phyloP scores from a whole-genome alignment of 2,329 filamentous ascomycete species.

The Lojkania enalia region DNA sequence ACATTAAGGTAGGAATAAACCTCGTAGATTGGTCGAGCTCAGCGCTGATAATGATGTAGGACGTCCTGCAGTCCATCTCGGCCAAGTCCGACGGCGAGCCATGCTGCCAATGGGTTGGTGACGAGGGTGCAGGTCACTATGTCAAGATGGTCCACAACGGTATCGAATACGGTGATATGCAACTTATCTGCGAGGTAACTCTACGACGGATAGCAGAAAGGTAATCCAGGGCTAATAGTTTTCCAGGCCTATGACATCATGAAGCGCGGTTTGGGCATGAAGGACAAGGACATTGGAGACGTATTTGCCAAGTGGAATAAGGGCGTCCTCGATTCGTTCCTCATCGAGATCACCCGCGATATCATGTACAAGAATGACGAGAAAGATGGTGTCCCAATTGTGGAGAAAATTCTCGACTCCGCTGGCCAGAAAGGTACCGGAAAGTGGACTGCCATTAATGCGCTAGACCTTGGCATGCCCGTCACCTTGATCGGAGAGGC shows the following conservation, averaged over 20 bases:
- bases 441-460: constrained; percentile 99
- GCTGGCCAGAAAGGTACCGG: constrained; percentile 98
- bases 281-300: constrained; percentile 93
- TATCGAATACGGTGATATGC: constrained; percentile 99
- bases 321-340: constrained; percentile 94
- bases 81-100: constrained; percentile 97
- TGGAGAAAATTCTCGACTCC: constrained; percentile 99
- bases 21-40: too few relatives aligned
- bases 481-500: constrained; percentile 97
- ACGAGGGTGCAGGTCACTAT: constrained; percentile 99
- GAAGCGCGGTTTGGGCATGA: constrained; percentile 93
- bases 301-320: constrained; percentile 97
- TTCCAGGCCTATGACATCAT: constrained; percentile 95
- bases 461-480: constrained; percentile 96
- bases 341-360: constrained; percentile 98
- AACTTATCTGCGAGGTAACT: constrained; percentile 95
- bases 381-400: constrained; percentile 76
- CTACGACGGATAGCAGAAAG: background rate
- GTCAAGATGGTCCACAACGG: constrained; percentile 99
- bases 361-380: constrained; percentile 99
- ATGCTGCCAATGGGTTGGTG: constrained; percentile 99
- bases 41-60: too few relatives aligned
- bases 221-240: constrained; percentile 15
- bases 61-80: constrained; percentile 96
- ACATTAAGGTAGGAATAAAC: constrained; percentile 74